Conservation (phyloP, 1,284 basidiomycete genomes). For the Rhodotorula sp. region DNA sequence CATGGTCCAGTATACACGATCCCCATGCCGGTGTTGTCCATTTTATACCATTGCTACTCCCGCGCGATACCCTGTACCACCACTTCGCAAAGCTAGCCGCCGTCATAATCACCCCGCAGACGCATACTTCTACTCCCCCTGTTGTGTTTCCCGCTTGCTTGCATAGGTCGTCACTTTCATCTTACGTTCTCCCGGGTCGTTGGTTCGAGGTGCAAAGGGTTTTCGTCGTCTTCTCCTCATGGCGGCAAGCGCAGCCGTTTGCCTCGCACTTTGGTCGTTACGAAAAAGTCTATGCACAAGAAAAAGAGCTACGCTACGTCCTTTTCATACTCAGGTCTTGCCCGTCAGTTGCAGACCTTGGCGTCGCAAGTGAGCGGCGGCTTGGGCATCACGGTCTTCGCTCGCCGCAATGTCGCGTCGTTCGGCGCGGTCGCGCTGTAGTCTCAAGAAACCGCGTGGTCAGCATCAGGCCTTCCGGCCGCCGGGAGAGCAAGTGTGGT, state of each 20-base stretch:
- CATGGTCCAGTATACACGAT: neutral
- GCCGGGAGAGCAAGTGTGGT: neutral
- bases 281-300: neutral
- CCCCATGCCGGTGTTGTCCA: neutral
- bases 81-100: neutral
- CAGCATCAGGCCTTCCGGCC: too few species aligned
- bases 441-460: neutral
- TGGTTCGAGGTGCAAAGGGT: neutral
- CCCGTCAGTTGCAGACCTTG: slow-evolving; percentile 23
- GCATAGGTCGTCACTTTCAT: neutral
- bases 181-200: neutral
- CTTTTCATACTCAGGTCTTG: slow-evolving; percentile 5
- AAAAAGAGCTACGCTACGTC: neutral
- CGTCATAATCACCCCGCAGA: neutral
- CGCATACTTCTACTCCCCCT: neutral
- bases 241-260: neutral
- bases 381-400: slow-evolving; percentile 11
- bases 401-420: slow-evolving; percentile 26
- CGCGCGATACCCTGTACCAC: neutral
- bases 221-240: neutral
- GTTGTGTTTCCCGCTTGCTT: neutral
- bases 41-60: neutral
- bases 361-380: slow-evolving; percentile 4
- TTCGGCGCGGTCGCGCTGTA: slow-evolving; percentile 19
- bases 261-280: neutral